These are phyloP conservation scores for Apiotrichum laibachii DNA, from an alignment of 1,284 basidiomycete genomes.

Conservation along the genomic window DNA sequence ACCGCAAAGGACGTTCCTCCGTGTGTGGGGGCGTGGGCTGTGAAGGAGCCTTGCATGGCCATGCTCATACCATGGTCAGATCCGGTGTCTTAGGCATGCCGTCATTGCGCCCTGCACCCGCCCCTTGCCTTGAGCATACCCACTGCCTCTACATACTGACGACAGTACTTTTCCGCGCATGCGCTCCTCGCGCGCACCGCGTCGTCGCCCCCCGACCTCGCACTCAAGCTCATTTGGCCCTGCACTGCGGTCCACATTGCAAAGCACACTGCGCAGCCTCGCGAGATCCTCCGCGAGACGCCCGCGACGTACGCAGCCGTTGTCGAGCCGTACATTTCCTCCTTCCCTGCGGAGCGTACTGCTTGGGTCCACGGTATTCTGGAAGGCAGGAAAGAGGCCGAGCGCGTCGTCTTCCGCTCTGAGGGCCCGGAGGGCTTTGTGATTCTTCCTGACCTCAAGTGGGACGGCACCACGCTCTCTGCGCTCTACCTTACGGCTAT, in stretches of 20 bases:
- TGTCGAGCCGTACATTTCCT: slow-evolving; percentile 73
- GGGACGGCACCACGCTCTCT: slow-evolving; percentile 70
- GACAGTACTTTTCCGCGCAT: slow-evolving; percentile 49
- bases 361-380: slow-evolving; percentile 91
- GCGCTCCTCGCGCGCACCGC: slow-evolving; percentile 28
- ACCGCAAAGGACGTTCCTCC: background rate
- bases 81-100: too few relatives aligned
- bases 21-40: background rate
- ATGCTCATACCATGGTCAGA: too few relatives aligned
- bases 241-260: slow-evolving; percentile 77
- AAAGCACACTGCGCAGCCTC: slow-evolving; percentile 79
- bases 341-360: slow-evolving; percentile 69
- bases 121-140: background rate
- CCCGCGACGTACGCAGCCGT: slow-evolving; percentile 67
- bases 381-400: slow-evolving; percentile 71
- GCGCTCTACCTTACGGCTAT: slow-evolving; percentile 71
- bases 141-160: slow-evolving; percentile 1
- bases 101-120: background rate
- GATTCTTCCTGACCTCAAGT: slow-evolving; percentile 87
- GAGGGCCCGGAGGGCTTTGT: slow-evolving; percentile 64
- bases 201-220: slow-evolving; percentile 38
- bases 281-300: slow-evolving; percentile 74
- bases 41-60: too few relatives aligned
- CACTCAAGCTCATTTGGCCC: slow-evolving; percentile 70
- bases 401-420: slow-evolving; percentile 69